Evolutionary conservation across 495 filamentous ascomycete genomes (phyloP).

Genomic region (Cercophora sp.): DNA sequence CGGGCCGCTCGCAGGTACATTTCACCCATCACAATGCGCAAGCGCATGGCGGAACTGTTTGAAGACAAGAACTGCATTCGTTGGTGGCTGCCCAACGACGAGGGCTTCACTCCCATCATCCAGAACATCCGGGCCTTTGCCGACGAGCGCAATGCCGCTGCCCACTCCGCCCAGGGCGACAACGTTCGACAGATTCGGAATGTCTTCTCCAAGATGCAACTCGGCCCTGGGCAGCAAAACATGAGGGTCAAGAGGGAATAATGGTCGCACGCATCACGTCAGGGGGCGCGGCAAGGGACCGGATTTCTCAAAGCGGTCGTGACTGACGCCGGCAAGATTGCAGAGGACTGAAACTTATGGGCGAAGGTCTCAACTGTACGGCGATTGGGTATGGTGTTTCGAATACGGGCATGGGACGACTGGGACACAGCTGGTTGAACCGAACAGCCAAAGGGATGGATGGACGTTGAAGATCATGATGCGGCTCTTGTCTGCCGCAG

Average conservation of each 20-base stretch:
- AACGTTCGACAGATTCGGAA: slow-evolving; percentile 72
- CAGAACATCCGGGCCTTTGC: slow-evolving; percentile 73
- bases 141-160: slow-evolving; percentile 62
- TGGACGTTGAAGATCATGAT: slow-evolving; percentile 24
- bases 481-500: slow-evolving; percentile 27
- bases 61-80: slow-evolving; percentile 60
- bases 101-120: slow-evolving; percentile 65
- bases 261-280: neutral
- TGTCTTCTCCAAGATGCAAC: slow-evolving; percentile 55
- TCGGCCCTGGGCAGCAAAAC: too few relatives aligned
- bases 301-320: neutral
- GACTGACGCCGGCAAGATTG: slow-evolving; percentile 9
- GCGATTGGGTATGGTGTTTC: neutral
- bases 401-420: neutral
- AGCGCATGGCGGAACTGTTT: slow-evolving; percentile 69
- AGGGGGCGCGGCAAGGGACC: neutral
- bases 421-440: too few relatives aligned
- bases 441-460: slow-evolving; percentile 2
- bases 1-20: slow-evolving; percentile 78
- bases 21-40: slow-evolving; percentile 68
- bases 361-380: slow-evolving; percentile 1
- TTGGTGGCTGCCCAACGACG: slow-evolving; percentile 87
- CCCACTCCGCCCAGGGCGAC: slow-evolving; percentile 59
- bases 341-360: slow-evolving; percentile 11
- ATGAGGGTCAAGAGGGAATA: too few relatives aligned